Conservation (phyloP, 2,329 filamentous ascomycete genomes). For the Alternaria ethzedia region DNA sequence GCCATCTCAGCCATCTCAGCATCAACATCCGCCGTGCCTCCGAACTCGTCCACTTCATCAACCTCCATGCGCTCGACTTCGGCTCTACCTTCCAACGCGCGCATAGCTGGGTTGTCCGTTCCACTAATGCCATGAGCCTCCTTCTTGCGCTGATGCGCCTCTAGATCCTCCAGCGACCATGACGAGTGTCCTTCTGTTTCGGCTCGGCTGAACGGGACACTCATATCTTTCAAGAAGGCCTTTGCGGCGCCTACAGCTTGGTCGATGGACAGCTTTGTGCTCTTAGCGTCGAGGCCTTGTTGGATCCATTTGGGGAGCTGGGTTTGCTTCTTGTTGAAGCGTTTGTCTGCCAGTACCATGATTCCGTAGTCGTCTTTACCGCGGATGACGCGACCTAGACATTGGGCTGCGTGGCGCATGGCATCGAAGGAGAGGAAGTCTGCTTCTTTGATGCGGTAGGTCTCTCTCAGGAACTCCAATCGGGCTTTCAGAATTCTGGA, state of each 20-base stretch:
- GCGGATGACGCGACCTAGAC: conserved; percentile 88
- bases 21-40: conserved; percentile 41
- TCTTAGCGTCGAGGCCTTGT: conserved; percentile 81
- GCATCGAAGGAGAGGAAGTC: conserved; percentile 99
- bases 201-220: conserved; percentile 80
- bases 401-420: conserved; percentile 98
- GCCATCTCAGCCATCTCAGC: conserved; percentile 45
- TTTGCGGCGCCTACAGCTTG: conserved; percentile 91
- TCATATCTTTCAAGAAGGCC: conserved; percentile 89
- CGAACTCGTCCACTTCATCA: conserved; percentile 41
- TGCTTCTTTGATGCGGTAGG: conserved; percentile 94
- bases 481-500: conserved; percentile 95
- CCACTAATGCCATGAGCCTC: conserved; percentile 72
- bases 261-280: conserved; percentile 90
- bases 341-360: conserved; percentile 95
- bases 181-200: conserved; percentile 93
- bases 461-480: conserved; percentile 94
- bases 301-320: conserved; percentile 98
- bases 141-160: conserved; percentile 76
- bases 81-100: conserved; percentile 39
- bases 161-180: conserved; percentile 83
- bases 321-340: conserved; percentile 87
- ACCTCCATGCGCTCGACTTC: conserved; percentile 27
- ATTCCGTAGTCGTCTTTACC: conserved; percentile 99
- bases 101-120: conserved; percentile 57